Base-by-base conservation (phyloP, 495 filamentous ascomycete genomes). In the Trichoderma orchidacearum region DNA sequence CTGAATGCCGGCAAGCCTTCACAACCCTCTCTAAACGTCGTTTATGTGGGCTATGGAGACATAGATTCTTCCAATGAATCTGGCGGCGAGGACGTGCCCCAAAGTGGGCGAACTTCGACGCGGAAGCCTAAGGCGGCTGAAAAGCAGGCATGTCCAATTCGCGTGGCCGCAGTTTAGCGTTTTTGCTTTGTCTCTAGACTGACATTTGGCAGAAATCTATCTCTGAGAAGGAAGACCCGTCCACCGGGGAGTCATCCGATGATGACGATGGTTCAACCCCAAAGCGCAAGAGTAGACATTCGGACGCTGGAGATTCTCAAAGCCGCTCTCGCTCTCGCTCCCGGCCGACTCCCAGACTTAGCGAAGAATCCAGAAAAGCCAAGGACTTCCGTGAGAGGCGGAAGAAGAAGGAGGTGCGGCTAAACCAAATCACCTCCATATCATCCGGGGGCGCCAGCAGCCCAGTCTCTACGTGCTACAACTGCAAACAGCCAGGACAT, bases 401-500 rank as follows among this genome's bases (percentile, higher is more conserved):
- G 4, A 73, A 75, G 63, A 78, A 75, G 60, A 80, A 81, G 63
- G 78, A 83, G 51, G 66, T 84, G 41, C 82, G 80, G 51, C 63
- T 85, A 55, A 80, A 82, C 56, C 66, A 65, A 17, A 63, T 78
- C 50, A 77, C 65, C 25, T 72, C 76, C 13, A 72, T 84, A 34
- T 80, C 80, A 30, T 64, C 59, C 27, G 53, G 53, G 5, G 29
- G 13, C 6, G 18, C 27, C 13, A 18, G 18, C 13, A 32, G 15
- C 48, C 30, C 30, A 17, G 15, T 27, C 15, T 51, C 64, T 28
- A 58, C 60, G 27, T 69, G 67, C 34, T 59, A 62, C 58, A 62
- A 59, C 27, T 69, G 67, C 53, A 58, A 60, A 30, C 60, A 59
- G 48, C 61, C 61, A 29, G 67, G 67, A 23, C 67, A 69, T 21